A percentile compares a stretch with the other conserved stretches of the same genome.
These are phyloP conservation scores for Exobasidium rhododendri DNA, from an alignment of 1,284 basidiomycete genomes.

Conservation along the genomic window DNA sequence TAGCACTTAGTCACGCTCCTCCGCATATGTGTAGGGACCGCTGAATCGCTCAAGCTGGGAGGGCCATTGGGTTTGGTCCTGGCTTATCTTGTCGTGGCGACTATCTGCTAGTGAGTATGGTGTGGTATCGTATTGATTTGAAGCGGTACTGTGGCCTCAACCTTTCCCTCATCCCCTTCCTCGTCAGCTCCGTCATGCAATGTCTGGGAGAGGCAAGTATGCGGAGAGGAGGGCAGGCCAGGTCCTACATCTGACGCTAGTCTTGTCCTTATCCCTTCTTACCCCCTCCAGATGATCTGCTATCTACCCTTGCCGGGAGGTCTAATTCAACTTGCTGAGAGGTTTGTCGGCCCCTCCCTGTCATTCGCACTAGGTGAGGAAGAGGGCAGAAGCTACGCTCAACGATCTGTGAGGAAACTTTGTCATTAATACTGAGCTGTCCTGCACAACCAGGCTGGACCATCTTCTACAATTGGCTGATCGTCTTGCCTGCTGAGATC, in stretches of 20 bases:
- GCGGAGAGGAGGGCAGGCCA: too few relatives aligned
- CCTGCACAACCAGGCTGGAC: background rate
- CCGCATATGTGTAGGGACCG: conserved; percentile 62
- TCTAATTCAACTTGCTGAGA: background rate
- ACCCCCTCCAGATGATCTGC: conserved; percentile 53
- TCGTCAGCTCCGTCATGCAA: background rate
- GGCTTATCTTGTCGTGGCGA: conserved; percentile 37
- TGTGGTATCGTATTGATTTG: background rate
- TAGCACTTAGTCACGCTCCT: too few relatives aligned
- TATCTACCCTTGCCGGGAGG: background rate
- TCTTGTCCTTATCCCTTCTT: too few relatives aligned
- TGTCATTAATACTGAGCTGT: too few relatives aligned
- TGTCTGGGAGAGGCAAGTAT: background rate
- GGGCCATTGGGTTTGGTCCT: conserved; percentile 58
- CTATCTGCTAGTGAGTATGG: conserved; percentile 1
- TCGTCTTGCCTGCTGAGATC: conserved; percentile 68
- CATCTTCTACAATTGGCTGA: background rate
- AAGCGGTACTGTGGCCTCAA: too few relatives aligned
- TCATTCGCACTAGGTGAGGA: conserved; percentile 21
- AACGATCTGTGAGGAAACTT: too few relatives aligned
- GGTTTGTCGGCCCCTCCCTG: conserved; percentile 23
- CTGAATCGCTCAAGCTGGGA: conserved; percentile 59
- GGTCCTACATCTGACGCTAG: too few relatives aligned
- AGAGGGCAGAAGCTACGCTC: background rate
- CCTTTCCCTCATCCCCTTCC: conserved; percentile 16